Evolutionary conservation across 805 yeast species (phyloP).

Genomic region (Sungouiozyma ichnusensis): DNA sequence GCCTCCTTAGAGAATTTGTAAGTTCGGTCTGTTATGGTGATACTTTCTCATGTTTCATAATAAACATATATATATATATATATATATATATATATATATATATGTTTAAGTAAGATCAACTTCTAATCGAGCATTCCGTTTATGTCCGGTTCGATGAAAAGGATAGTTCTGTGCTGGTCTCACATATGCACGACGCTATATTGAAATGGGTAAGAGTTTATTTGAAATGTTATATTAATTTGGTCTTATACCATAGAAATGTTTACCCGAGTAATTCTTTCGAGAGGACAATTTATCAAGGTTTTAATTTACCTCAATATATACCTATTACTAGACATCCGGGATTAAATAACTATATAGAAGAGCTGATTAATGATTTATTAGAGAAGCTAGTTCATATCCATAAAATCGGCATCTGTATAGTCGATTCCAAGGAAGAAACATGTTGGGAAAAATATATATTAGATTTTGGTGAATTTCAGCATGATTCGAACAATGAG

Average conservation of each 20-base stretch:
- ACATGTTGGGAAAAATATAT: constrained; percentile 22
- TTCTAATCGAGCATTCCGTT: too few relatives aligned
- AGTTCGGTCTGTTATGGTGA: constrained; percentile 1
- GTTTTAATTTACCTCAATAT: constrained; percentile 33
- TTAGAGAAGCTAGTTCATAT: constrained; percentile 17
- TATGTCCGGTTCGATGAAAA: too few relatives aligned
- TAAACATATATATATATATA: neutral
- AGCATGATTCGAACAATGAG: constrained; percentile 14
- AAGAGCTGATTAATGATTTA: constrained; percentile 23
- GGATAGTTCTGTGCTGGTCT: too few relatives aligned
- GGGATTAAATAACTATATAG: constrained; percentile 31
- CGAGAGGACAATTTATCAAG: constrained; percentile 28
- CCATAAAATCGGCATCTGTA: constrained; percentile 16
- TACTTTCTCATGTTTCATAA: neutral
- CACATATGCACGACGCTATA: constrained; percentile 18
- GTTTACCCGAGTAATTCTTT: constrained; percentile 31
- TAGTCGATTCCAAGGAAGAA: constrained; percentile 13
- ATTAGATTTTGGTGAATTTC: constrained; percentile 25
- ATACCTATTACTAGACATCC: constrained; percentile 40
- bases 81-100: neutral
- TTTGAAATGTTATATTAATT: constrained; percentile 30
- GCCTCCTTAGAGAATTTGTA: constrained; percentile 72
- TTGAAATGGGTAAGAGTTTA: constrained; percentile 25
- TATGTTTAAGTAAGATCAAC: neutral
- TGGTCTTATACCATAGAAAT: constrained; percentile 29